A percentile compares a stretch with the other conserved stretches of the same genome.
phyloP scores from a whole-genome alignment of 75 land plant genomes.

The Sequoia sempervirens region DNA sequence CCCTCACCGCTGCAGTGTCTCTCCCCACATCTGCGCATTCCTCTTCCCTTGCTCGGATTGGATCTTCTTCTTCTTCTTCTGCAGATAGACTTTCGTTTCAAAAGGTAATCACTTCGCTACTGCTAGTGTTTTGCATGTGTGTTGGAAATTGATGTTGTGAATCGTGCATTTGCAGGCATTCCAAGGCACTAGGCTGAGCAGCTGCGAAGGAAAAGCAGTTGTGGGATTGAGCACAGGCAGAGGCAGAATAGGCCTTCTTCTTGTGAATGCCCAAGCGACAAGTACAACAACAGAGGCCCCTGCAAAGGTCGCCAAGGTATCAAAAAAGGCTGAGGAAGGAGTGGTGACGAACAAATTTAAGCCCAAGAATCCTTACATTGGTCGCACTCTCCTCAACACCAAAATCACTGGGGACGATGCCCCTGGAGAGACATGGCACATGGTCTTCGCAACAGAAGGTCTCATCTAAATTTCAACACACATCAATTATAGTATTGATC shows the following conservation, averaged over 20 bases:
- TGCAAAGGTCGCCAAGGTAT: constrained; percentile 57
- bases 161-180: background rate
- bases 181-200: background rate
- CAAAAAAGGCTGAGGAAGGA: constrained; percentile 81
- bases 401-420: constrained; percentile 99
- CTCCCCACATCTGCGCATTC: constrained; percentile 33
- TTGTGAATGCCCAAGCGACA: constrained; percentile 61
- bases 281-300: constrained; percentile 46
- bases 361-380: constrained; percentile 87
- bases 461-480: constrained; percentile 1
- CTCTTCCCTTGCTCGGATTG: constrained; percentile 27
- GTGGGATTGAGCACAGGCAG: background rate
- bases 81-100: constrained; percentile 20
- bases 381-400: constrained; percentile 78
- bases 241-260: constrained; percentile 14
- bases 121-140: background rate
- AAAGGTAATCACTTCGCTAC: constrained; percentile 15
- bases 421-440: constrained; percentile 98
- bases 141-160: background rate
- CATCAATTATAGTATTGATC: background rate
- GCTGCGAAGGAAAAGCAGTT: background rate
- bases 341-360: constrained; percentile 69
- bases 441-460: constrained; percentile 99
- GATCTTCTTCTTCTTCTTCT: background rate
- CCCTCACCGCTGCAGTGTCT: constrained; percentile 44